Percentiles rank a stretch among this genome's conserved stretches.
Conservation (phyloP, 441 rosid species). For the Erysimum cheiri region DNA sequence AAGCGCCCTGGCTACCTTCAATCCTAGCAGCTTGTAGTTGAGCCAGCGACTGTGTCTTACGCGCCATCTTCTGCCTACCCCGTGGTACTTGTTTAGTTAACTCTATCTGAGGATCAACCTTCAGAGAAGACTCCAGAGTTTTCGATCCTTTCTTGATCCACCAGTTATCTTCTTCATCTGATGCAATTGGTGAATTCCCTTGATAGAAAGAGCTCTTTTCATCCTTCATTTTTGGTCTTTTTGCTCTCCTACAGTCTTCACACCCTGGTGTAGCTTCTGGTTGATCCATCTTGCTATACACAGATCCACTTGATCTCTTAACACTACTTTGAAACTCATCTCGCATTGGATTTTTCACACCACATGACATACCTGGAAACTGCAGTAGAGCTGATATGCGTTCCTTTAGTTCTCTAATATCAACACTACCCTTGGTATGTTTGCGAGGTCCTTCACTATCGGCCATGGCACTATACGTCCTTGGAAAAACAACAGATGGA, state of each 20-base stretch:
- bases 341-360: conserved; percentile 53
- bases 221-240: conserved; percentile 77
- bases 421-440: conserved; percentile 54
- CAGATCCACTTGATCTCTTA: conserved; percentile 68
- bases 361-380: conserved; percentile 60
- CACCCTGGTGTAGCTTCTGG: conserved; percentile 80
- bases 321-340: conserved; percentile 80
- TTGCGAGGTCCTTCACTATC: conserved; percentile 47
- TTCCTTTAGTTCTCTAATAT: conserved; percentile 69
- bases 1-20: conserved; percentile 99
- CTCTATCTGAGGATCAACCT: conserved; percentile 73
- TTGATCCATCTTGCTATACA: conserved; percentile 61
- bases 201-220: conserved; percentile 71
- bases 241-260: conserved; percentile 90
- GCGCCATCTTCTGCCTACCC: conserved; percentile 90
- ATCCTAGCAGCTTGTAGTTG: conserved; percentile 96
- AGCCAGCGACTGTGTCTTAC: conserved; percentile 90
- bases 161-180: conserved; percentile 97
- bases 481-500: conserved; percentile 60
- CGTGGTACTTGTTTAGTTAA: conserved; percentile 74
- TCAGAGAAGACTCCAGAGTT: conserved; percentile 59
- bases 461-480: conserved; percentile 47
- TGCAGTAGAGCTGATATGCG: conserved; percentile 79
- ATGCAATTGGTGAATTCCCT: conserved; percentile 74
- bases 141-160: conserved; percentile 87